These are phyloP conservation scores for Globisporangium takayamanum DNA, from an alignment of 352 stramenopile species.

Conservation along the genomic window DNA sequence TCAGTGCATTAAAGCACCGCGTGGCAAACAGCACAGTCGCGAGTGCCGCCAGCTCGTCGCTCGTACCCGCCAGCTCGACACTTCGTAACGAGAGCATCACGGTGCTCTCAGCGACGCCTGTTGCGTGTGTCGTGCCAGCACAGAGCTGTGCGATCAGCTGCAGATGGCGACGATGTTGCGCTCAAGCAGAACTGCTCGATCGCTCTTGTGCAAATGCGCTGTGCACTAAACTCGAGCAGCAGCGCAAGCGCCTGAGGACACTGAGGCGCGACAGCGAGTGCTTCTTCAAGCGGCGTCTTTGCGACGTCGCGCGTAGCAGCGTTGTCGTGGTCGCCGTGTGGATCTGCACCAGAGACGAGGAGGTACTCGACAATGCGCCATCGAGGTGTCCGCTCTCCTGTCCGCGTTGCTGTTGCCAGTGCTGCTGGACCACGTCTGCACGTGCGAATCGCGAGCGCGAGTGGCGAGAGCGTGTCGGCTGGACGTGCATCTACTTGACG, in stretches of 20 bases:
- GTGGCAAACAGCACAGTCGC: conserved; percentile 3
- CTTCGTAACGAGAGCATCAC: not conserved
- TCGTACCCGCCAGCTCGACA: not conserved
- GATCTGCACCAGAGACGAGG: conserved; percentile 19
- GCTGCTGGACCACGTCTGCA: conserved; percentile 5
- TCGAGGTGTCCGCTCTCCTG: not conserved
- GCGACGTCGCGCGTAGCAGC: no score
- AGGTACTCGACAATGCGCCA: conserved; percentile 23
- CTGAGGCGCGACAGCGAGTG: conserved; percentile 12
- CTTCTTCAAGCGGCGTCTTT: conserved; percentile 16
- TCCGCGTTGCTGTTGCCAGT: not conserved
- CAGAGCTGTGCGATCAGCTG: not conserved
- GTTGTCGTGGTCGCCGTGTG: conserved; percentile 1
- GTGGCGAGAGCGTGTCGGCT: conserved; percentile 6
- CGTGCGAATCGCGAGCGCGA: conserved; percentile 28
- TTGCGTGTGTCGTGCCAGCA: not conserved
- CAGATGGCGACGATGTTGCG: not conserved
- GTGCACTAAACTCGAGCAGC: conserved; percentile 21
- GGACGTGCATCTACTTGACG: not conserved
- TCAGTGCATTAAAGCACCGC: conserved; percentile 6
- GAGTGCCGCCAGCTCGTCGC: not conserved
- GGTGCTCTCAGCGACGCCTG: not conserved
- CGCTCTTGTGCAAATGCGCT: conserved; percentile 4
- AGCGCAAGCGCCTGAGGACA: conserved; percentile 15
- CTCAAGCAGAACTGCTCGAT: conserved; percentile 16